Percentiles rank a stretch among this genome's conserved stretches.
phyloP scores from a whole-genome alignment of 2,329 filamentous ascomycete species.

The Cryoendolithus antarcticus region DNA sequence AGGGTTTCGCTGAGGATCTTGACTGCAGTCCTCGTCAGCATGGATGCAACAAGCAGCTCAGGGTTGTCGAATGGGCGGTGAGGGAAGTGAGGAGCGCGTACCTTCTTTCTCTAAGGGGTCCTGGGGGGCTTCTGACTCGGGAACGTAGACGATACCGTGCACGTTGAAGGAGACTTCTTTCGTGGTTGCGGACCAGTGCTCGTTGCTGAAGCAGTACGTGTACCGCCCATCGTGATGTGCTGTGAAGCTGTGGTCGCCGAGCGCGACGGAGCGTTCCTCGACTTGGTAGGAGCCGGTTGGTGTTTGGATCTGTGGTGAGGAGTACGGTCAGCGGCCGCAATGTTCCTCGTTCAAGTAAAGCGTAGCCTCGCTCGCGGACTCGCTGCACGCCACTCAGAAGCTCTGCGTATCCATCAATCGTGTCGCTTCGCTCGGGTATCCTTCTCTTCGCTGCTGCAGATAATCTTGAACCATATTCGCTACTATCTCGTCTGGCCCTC shows the following conservation, averaged over 20 bases:
- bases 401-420: background rate
- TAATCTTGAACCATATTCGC: background rate
- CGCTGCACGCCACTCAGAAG: background rate
- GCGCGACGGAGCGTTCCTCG: conserved; percentile 69
- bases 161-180: conserved; percentile 99
- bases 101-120: conserved; percentile 88
- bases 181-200: conserved; percentile 88
- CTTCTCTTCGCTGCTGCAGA: background rate
- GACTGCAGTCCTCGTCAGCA: conserved; percentile 40
- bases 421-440: background rate
- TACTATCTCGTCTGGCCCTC: background rate
- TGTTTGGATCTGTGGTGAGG: conserved; percentile 54
- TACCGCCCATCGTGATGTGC: conserved; percentile 78
- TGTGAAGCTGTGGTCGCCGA: conserved; percentile 86
- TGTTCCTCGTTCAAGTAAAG: too few relatives aligned
- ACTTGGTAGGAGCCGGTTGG: conserved; percentile 64
- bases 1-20: conserved; percentile 73
- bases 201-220: conserved; percentile 97
- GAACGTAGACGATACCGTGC: conserved; percentile 94
- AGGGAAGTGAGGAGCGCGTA: conserved; percentile 29
- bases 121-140: conserved; percentile 68
- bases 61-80: too few relatives aligned
- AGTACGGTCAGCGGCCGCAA: too few relatives aligned
- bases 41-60: background rate
- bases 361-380: too few relatives aligned